Evolutionary conservation across 1,284 basidiomycete genomes (phyloP), one percentile per base, ranked within the genome.

Genomic region (Ceratobasidium sp.): DNA sequence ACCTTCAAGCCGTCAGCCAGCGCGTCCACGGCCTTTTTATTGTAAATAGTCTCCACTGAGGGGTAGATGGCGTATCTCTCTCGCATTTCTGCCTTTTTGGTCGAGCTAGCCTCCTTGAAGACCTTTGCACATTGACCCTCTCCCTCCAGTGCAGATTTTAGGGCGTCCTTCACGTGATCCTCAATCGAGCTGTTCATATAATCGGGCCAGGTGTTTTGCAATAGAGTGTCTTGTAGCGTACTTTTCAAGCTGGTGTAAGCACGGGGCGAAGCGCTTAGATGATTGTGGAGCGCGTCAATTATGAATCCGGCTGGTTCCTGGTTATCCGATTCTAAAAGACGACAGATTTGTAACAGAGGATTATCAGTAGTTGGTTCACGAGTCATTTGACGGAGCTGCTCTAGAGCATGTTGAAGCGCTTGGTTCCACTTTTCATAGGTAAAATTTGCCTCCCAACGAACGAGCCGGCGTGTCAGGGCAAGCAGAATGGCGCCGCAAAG

Each of bases 401-500:
- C 39, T n/a, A 45, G 28, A 6, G 59, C 3, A 14, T 46, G 8
- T 23, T 52, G 28, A 1, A 26, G n/a, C 26, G 48, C 18, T 10
- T 39, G 18, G 2, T 45, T 3, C 65, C 65, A 69, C 16, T 9
- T 21, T 23, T 43, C 26, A 9, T 3, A 6, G 3, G 53, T 45
- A 53, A 69, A 30, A 16, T 4, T 5, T 2, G 32, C 18, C 39
- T 67, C 64, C 64, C 64, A 67, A 6, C 6, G 23, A 12, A 21
- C 21, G 12, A 57, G 28, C 28, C 52, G 50, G 18, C 64, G 64
- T 5, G 64, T 30, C 26, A 67, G 28, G 48, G 43, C 36, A 16
- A 30, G 26, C 6, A 67, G 21, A 4, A 67, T 67, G 39, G 50
- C 43, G 36, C 39, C 16, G 39, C 64, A 67, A 8, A 67, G 26